Evolutionary conservation across 2,329 filamentous ascomycete genomes (phyloP).

Genomic region (Chlorencoelia australis): DNA sequence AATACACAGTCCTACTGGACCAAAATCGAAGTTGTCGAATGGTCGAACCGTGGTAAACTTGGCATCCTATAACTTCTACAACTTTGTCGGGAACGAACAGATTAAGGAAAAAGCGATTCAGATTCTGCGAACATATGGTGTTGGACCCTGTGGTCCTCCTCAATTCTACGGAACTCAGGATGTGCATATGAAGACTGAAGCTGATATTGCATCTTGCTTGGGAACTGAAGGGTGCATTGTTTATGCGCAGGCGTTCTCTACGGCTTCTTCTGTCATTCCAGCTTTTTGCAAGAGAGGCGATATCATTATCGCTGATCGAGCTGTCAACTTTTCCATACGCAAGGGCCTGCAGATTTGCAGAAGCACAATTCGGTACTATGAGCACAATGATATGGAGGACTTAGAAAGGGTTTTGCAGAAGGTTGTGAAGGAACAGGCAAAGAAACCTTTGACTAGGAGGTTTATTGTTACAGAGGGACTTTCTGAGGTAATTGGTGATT

Average conservation of each 20-base stretch:
- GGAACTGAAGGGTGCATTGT: conserved; percentile 86
- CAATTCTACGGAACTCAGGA: conserved; percentile 98
- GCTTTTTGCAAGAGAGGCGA: conserved; percentile 96
- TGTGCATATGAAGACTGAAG: conserved; percentile 93
- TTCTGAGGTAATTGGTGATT: conserved; percentile 84
- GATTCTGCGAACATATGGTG: conserved; percentile 87
- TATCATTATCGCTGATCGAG: conserved; percentile 90
- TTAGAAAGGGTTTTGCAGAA: conserved; percentile 76
- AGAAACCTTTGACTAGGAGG: conserved; percentile 73
- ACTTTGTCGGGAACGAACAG: conserved; percentile 84
- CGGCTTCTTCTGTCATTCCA: conserved; percentile 93
- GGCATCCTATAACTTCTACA: conserved; percentile 95
- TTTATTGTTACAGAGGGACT: conserved; percentile 95
- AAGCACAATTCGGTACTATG: conserved; percentile 86
- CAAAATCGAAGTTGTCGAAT: conserved; percentile 78
- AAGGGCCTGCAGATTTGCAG: conserved; percentile 90
- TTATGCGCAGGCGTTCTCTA: conserved; percentile 92
- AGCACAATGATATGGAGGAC: conserved; percentile 94
- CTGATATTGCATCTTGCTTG: conserved; percentile 82
- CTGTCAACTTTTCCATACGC: conserved; percentile 86
- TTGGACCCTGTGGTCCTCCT: conserved; percentile 91
- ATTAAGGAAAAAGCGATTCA: conserved; percentile 94
- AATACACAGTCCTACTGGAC: conserved; percentile 62
- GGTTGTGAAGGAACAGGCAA: conserved; percentile 77
- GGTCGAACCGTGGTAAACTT: conserved; percentile 89